Evolutionary conservation across 2,329 filamentous ascomycete species (phyloP).

Genomic region (Colletotrichum musae): DNA sequence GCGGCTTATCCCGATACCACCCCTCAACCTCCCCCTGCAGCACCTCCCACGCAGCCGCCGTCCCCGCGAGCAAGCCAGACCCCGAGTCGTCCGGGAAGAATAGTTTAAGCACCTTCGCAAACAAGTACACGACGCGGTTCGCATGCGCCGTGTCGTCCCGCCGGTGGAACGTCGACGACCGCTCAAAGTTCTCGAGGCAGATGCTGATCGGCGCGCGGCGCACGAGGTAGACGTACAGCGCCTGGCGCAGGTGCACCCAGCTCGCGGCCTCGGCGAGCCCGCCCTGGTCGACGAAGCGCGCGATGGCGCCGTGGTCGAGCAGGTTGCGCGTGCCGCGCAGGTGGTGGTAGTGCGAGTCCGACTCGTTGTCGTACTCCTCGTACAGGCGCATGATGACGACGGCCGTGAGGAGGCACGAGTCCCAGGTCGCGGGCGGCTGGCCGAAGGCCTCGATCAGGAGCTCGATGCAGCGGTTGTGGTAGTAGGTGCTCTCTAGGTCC

Average conservation of each 20-base stretch:
- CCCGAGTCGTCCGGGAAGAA: slow-evolving; percentile 24
- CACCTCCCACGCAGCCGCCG: slow-evolving; percentile 7
- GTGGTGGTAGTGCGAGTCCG: slow-evolving; percentile 56
- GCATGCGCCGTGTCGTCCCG: slow-evolving; percentile 42
- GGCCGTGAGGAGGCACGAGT: slow-evolving; percentile 62
- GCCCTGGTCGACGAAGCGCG: slow-evolving; percentile 53
- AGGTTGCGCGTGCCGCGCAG: slow-evolving; percentile 55
- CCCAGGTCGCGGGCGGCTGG: slow-evolving; percentile 57
- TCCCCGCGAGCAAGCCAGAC: not conserved
- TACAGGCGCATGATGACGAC: slow-evolving; percentile 65
- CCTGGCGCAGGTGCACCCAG: slow-evolving; percentile 57
- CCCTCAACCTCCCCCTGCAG: slow-evolving; percentile 43
- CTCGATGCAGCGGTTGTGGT: slow-evolving; percentile 61
- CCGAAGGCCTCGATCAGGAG: slow-evolving; percentile 61
- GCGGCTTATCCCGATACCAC: slow-evolving; percentile 49
- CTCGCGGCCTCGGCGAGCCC: slow-evolving; percentile 56
- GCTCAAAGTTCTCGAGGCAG: slow-evolving; percentile 42
- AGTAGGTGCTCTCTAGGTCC: slow-evolving; percentile 60
- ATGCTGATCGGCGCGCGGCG: slow-evolving; percentile 42
- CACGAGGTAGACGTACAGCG: slow-evolving; percentile 55
- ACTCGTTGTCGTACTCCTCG: slow-evolving; percentile 55
- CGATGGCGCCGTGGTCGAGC: slow-evolving; percentile 51
- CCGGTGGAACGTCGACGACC: slow-evolving; percentile 39
- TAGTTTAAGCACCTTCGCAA: slow-evolving; percentile 46
- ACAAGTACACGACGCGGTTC: slow-evolving; percentile 43